Base-by-base conservation (phyloP, 2,329 filamentous ascomycete genomes). In the Botrytis medusae region DNA sequence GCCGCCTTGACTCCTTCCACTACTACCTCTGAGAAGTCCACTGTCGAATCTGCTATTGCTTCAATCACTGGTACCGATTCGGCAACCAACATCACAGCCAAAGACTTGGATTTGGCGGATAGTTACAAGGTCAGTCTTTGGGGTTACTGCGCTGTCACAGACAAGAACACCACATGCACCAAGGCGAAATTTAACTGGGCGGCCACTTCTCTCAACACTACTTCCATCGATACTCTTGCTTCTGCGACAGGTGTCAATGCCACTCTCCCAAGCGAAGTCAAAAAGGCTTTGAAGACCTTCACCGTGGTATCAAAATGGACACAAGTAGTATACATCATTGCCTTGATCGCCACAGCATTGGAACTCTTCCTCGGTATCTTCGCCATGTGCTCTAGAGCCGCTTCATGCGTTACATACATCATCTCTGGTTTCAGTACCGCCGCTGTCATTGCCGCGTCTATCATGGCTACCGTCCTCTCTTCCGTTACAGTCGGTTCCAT, bases 121-220 rank as follows among this genome's bases (percentile, higher is more conserved):
- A 86, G 90, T 79, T 98, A 98, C 87, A 88, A 92, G 75, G 86
- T 98, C 80, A 89, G 88, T 80, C 87, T 98, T 54, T 97, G 93
- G 92, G 92, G 92, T 81, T 97, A 94, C 87, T 98, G 96, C 88
- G 85, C 86, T 73, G 89, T 46, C 1, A 76, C 74, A 0, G 78
- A 75, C 77, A 85, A 86, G 78, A 85, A 87, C 75, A 85, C 86
- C 76, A 85, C 87, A 78, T 98, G 95, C 88, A 91, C 90, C 71
- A 86, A 90, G 77, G 87, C 90, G 72, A 85, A 91, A 81, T 90
- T 91, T 78, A 86, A 93, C 83, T 99, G 93, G 90, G 94, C 92
- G 79, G 88, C 91, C 82, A 86, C 92, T 78, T 87, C 90, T 2
- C 85, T 97, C 76, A 89, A 92, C 75, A 86, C 89, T 61, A 92